Base-by-base conservation (phyloP, 441 rosid genomes). In the Daphne laureola region DNA sequence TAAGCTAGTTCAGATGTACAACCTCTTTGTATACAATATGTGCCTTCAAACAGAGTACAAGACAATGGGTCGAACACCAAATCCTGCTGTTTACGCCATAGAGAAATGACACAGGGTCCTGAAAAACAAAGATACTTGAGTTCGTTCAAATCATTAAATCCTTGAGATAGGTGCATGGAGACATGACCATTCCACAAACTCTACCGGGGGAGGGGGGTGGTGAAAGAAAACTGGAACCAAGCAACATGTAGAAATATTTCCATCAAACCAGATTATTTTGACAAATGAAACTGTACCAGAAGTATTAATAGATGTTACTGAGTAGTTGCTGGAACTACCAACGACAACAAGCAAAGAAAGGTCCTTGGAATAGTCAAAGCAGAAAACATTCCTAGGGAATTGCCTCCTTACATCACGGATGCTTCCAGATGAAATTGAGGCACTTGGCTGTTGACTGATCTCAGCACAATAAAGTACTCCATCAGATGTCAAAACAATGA, bases 401-500 rank as follows among this genome's bases (percentile, higher is more conserved):
- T 78, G 79, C 69, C 72, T 74, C 70, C 64, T 78, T 42, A 72
- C 63, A 52, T 57, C 63, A 59, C 66, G 57, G 58, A 66, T 55
- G 50, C 54, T 57, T 57, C 62, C 50, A 14, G 82, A 76, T 63
- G 82, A 67, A 70, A 71, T 73, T 54, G 89, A 79, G 55, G 81
- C 76, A 65, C 76, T 67, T 59, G 87, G 81, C 63, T 84, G 87
- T 67, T 66, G 81, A 73, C 89, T 73, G 58, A 81, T 74, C 75
- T 90, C 96, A 43, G 79, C 70, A 55, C 60, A 78, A 66, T 84
- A 82, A 62, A 84, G 68, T 40, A 65, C 71, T 66, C 97, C 98
- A 79, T 85, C 93, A 51, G 83, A 71, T 43, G 89, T 82, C 56
- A 87, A 73, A 48, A 78, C 56, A 31, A 69, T 63, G 78, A 89